phyloP scores from a whole-genome alignment of 2,329 filamentous ascomycete species.

The Zymoseptoria crescenta region DNA sequence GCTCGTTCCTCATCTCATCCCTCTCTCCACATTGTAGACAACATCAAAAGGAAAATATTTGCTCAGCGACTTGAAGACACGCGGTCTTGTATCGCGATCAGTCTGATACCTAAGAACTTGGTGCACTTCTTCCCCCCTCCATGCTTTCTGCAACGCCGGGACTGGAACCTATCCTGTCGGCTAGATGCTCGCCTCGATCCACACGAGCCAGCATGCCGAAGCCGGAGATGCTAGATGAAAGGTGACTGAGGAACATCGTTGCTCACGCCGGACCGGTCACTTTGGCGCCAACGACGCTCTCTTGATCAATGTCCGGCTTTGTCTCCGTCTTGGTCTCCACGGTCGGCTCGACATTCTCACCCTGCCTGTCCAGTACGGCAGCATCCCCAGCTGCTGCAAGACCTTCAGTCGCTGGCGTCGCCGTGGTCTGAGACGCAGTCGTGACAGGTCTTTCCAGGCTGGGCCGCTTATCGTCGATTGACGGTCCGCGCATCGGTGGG shows the following conservation, averaged over 20 bases:
- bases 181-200: neutral
- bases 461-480: constrained; percentile 11
- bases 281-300: neutral
- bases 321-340: neutral
- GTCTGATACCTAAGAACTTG: neutral
- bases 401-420: neutral
- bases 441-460: neutral
- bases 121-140: neutral
- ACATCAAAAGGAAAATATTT: neutral
- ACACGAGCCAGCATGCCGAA: neutral
- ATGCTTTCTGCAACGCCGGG: neutral
- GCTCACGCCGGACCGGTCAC: neutral
- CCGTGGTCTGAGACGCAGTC: neutral
- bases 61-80: neutral
- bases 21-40: neutral
- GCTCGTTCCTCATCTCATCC: neutral
- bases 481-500: constrained; percentile 14
- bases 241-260: neutral
- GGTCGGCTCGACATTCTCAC: neutral
- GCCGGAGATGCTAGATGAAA: neutral
- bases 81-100: neutral
- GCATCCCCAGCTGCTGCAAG: neutral
- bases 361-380: neutral
- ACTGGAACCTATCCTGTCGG: neutral
- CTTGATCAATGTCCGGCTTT: neutral